Evolutionary conservation across 2,329 filamentous ascomycete genomes (phyloP), one percentile per base, ranked within the genome.

Genomic region (Zymoseptoria brevis): DNA sequence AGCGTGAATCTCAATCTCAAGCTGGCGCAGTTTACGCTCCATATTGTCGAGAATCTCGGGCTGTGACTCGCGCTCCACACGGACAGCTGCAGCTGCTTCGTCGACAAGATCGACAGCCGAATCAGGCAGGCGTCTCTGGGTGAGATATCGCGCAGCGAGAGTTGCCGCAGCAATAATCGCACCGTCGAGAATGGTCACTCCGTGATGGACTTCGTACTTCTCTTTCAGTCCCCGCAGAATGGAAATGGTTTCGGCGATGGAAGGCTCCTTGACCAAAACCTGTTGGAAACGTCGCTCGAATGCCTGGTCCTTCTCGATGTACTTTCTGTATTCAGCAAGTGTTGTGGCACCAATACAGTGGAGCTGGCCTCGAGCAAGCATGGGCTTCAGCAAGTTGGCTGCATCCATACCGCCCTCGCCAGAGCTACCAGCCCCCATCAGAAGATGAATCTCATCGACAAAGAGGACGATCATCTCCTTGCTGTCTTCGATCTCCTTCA

Each of bases 201-300:
- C 92, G 74, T 99, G 94, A 75, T 99, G 94, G 54, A 96, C 90
- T 77, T 99, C 94, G 76, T 97, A 99, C 73, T 91, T 90, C 74
- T 97, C 93, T 80, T 97, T 99, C 64, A 99, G 79, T 72, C 94
- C 94, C 81, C 94, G 90, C n/a, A 99, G 86, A 70, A 99, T 99
- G 21, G 94, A 99, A 63, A 99, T 85, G 13, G 94, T 97, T 77
- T 99, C 94, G 1, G 84, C 75, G 54, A 97, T 87, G 5, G 85
- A 82, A 2, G 94, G 94, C 73, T 99, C 94, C 78, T 96, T 96
- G 74, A 97, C 93, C 51, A 99, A 76, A 48, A 99, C 94, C 75
- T 99, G 94, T 75, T 99, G 94, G 82, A 99, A 99, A 75, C 94
- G 89, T 75, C 94, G 90, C 76, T 99, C 94, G 73, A 99, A 99